Conservation (phyloP, 305 asterid genomes). For the Ajuga reptans region DNA sequence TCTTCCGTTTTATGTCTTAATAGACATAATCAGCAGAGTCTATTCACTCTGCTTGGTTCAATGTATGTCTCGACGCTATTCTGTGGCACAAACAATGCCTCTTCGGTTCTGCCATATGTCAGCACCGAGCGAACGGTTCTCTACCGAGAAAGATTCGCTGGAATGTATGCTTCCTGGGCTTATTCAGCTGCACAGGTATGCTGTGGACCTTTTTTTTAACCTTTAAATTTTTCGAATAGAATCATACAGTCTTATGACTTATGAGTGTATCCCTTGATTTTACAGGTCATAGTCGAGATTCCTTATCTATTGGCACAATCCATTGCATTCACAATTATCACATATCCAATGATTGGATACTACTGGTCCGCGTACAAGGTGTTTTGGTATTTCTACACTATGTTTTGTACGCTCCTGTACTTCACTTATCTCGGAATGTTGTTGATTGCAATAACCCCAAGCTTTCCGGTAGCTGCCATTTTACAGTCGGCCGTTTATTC, state of each 20-base stretch:
- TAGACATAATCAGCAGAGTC: conserved; percentile 37
- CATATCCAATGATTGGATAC: conserved; percentile 48
- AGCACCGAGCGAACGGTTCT: conserved; percentile 38
- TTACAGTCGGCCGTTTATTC: conserved; percentile 35
- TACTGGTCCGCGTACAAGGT: conserved; percentile 36
- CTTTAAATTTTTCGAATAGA: no score
- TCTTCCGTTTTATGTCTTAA: not conserved
- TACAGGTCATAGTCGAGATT: conserved; percentile 36
- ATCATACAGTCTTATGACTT: not conserved
- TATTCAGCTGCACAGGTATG: conserved; percentile 35
- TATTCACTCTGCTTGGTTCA: conserved; percentile 39
- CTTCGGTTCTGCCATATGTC: conserved; percentile 38
- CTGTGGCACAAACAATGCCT: conserved; percentile 41
- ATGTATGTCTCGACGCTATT: conserved; percentile 33
- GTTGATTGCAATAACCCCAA: conserved; percentile 39
- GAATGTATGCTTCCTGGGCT: conserved; percentile 54
- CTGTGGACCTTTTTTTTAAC: no score
- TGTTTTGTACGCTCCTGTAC: conserved; percentile 38
- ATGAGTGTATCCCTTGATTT: not conserved
- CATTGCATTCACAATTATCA: conserved; percentile 30
- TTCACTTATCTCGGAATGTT: conserved; percentile 45
- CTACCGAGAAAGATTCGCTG: conserved; percentile 42
- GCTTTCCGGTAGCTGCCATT: conserved; percentile 41
- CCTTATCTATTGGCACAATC: conserved; percentile 40
- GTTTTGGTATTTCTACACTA: conserved; percentile 35